A percentile compares a stretch with the other conserved stretches of the same genome.
These are phyloP conservation scores for Spongiforma sp. DNA, from an alignment of 1,284 basidiomycete genomes.

Conservation along the genomic window DNA sequence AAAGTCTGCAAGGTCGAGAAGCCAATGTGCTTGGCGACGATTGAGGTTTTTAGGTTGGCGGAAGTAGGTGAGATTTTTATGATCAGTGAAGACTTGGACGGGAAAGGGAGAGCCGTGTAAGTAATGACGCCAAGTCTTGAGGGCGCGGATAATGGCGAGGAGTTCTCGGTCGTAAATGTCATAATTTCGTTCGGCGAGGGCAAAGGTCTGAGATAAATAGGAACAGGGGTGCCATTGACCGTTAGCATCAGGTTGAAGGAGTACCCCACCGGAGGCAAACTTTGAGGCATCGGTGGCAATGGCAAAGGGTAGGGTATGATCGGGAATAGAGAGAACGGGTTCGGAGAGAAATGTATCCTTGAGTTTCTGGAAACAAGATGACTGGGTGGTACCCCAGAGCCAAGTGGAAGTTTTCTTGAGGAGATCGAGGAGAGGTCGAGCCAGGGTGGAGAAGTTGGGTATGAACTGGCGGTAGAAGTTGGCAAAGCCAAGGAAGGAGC, in stretches of 20 bases:
- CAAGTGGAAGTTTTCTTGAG: background rate
- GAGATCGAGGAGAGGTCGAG: background rate
- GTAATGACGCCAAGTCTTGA: background rate
- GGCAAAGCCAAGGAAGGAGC: background rate
- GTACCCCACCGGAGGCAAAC: background rate
- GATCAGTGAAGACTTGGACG: no score
- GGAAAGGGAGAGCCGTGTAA: no score
- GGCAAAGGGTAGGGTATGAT: background rate
- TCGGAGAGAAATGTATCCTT: background rate
- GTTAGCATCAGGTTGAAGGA: background rate
- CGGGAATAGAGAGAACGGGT: background rate
- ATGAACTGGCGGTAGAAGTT: background rate
- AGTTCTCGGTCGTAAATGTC: background rate
- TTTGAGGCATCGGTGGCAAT: background rate
- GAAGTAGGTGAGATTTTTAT: no score
- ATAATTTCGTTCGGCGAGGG: background rate
- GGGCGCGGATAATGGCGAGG: background rate
- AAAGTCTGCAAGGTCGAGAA: no score
- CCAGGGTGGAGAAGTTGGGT: background rate
- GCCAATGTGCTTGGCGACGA: no score
- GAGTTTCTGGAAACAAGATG: background rate
- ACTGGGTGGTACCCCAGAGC: background rate
- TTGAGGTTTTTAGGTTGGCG: no score
- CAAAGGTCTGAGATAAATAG: background rate
- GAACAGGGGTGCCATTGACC: background rate